Percentiles rank a stretch among this genome's conserved stretches.
Conservation (phyloP, 768 basidiomycete genomes). For the Mycena olivaceomarginata region DNA sequence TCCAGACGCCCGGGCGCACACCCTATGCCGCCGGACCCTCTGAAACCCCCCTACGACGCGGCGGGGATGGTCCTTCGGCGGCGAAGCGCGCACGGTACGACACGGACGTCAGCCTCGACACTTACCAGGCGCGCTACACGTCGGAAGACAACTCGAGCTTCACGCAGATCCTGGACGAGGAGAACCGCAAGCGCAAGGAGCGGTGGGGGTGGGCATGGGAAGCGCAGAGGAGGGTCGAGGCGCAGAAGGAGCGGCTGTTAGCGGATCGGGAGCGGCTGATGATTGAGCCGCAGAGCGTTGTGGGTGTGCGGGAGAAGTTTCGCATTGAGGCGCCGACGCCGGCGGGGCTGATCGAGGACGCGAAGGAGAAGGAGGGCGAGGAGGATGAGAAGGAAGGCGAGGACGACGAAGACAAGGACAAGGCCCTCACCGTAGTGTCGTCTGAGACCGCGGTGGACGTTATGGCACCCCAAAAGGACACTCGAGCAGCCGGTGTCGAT, state of each 20-base stretch:
- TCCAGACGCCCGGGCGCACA: constrained; percentile 76
- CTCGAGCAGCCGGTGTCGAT: constrained; percentile 82
- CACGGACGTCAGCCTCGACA: constrained; percentile 81
- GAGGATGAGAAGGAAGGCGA: constrained; percentile 50
- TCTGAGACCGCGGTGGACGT: constrained; percentile 70
- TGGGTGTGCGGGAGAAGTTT: constrained; percentile 82
- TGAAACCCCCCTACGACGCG: constrained; percentile 79
- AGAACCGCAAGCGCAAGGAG: constrained; percentile 89
- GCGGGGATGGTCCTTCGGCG: constrained; percentile 61
- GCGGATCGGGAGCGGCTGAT: constrained; percentile 83
- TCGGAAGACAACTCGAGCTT: constrained; percentile 99
- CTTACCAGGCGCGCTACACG: constrained; percentile 94
- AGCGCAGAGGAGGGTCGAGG: constrained; percentile 89
- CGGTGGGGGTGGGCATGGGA: constrained; percentile 96
- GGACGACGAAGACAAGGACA: constrained; percentile 34
- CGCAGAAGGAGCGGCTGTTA: constrained; percentile 77
- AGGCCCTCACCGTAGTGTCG: constrained; percentile 28
- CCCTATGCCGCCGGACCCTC: constrained; percentile 76
- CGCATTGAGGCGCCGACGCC: constrained; percentile 76
- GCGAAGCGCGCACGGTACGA: constrained; percentile 78
- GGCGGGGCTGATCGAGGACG: constrained; percentile 72
- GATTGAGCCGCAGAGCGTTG: constrained; percentile 77
- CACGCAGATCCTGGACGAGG: constrained; percentile 92
- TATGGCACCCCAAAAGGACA: constrained; percentile 88
- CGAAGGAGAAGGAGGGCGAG: constrained; percentile 49